Conservation (phyloP, 768 basidiomycete genomes). For the Phylloporus arenicola region DNA sequence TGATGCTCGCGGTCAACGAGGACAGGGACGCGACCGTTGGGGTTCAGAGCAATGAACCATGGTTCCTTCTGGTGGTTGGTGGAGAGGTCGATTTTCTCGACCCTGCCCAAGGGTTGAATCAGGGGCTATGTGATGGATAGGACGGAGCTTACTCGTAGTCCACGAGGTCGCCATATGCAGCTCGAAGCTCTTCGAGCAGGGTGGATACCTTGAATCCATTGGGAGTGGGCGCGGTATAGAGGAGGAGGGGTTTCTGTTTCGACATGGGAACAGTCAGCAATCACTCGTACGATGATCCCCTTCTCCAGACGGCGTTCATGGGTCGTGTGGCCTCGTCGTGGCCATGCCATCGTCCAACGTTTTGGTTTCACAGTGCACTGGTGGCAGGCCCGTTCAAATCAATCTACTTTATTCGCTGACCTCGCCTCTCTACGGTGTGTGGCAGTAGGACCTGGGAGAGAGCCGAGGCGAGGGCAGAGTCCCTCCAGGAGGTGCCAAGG, state of each 20-base stretch:
- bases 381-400: too few relatives aligned
- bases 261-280: constrained; percentile 12
- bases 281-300: too few relatives aligned
- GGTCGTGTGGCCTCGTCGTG: too few relatives aligned
- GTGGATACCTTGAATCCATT: constrained; percentile 52
- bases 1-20: constrained; percentile 53
- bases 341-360: too few relatives aligned
- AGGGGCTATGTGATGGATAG: neutral
- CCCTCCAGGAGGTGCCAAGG: too few relatives aligned
- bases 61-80: constrained; percentile 72
- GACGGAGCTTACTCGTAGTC: constrained; percentile 44
- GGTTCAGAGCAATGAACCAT: constrained; percentile 73
- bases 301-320: too few relatives aligned
- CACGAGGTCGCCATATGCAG: constrained; percentile 40
- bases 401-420: too few relatives aligned
- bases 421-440: too few relatives aligned
- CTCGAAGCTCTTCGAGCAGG: constrained; percentile 60
- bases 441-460: too few relatives aligned
- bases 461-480: too few relatives aligned
- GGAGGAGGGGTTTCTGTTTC: constrained; percentile 17
- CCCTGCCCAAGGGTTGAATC: constrained; percentile 28
- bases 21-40: constrained; percentile 68
- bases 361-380: too few relatives aligned
- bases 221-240: constrained; percentile 33
- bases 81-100: constrained; percentile 49